Percentiles rank a stretch among this genome's conserved stretches.
These are phyloP conservation scores for Rhodotorula sp. DNA, from an alignment of 1,284 basidiomycete genomes.

Conservation along the genomic window DNA sequence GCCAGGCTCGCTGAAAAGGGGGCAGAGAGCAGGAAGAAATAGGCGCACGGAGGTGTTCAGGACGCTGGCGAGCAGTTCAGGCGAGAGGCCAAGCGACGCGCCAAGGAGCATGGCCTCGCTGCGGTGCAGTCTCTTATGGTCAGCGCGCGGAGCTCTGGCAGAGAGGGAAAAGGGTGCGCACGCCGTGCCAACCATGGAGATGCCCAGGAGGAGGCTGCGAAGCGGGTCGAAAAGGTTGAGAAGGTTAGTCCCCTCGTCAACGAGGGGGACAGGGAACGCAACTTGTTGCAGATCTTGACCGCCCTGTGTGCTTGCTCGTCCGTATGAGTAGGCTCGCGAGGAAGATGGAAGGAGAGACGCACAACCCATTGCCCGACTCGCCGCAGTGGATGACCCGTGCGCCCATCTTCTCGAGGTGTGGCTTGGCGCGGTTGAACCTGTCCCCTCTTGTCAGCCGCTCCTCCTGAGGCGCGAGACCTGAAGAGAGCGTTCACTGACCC, in stretches of 20 bases:
- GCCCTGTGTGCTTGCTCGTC: conserved; percentile 49
- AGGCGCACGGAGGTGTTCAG: conserved; percentile 79
- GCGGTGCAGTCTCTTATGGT: not conserved
- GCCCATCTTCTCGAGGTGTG: conserved; percentile 67
- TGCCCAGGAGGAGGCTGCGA: conserved; percentile 45
- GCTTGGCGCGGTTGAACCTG: conserved; percentile 59
- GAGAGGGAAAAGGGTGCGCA: not conserved
- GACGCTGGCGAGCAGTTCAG: conserved; percentile 71
- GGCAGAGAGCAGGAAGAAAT: not conserved
- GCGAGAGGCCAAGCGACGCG: conserved; percentile 70
- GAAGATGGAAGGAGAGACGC: not conserved
- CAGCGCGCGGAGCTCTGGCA: not conserved
- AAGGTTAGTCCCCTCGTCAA: not conserved
- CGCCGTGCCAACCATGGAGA: conserved; percentile 47
- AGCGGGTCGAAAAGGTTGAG: not conserved
- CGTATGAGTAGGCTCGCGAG: not conserved
- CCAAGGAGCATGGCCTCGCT: conserved; percentile 82
- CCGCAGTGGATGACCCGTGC: conserved; percentile 80
- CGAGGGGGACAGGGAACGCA: not conserved
- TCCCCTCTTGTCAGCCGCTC: rapidly evolving
- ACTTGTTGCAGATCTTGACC: conserved; percentile 85
- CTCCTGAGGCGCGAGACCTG: not conserved
- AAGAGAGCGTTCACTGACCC: conserved; percentile 52
- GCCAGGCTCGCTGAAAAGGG: too few relatives aligned
- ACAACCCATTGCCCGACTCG: conserved; percentile 72